These are phyloP conservation scores for Eucalyptus brandiana DNA, from an alignment of 345 rosid genomes.

Conservation along the genomic window DNA sequence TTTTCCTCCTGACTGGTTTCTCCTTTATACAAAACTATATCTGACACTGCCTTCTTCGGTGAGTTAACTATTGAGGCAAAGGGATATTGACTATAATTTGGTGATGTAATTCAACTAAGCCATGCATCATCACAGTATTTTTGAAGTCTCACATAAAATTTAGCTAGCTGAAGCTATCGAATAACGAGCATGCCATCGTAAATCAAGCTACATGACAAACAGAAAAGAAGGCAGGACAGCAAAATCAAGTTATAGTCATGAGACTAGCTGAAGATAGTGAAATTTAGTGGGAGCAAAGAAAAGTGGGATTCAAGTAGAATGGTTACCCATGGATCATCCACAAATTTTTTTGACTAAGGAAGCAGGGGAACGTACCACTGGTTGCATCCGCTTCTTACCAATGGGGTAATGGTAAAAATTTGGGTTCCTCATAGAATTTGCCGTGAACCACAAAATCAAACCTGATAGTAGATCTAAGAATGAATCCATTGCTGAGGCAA, in stretches of 20 bases:
- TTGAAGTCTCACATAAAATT: not conserved
- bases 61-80: not conserved
- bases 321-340: not conserved
- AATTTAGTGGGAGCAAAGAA: not conserved
- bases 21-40: not conserved
- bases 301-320: not conserved
- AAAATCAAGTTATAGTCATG: not conserved
- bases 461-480: constrained; percentile 80
- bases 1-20: not conserved
- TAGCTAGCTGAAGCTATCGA: not conserved
- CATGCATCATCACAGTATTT: not conserved
- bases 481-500: constrained; percentile 79
- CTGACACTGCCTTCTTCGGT: not conserved
- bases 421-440: constrained; percentile 65
- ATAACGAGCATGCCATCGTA: not conserved
- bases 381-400: constrained; percentile 86
- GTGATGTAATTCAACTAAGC: not conserved
- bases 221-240: not conserved
- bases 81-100: not conserved
- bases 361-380: constrained; percentile 35
- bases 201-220: not conserved
- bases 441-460: constrained; percentile 76
- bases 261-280: not conserved
- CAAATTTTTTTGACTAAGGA: not conserved
- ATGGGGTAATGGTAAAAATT: constrained; percentile 60